Percentiles rank a stretch among this genome's conserved stretches.
Conservation (phyloP, 1,284 basidiomycete genomes). For the Ustilago xerochloae region DNA sequence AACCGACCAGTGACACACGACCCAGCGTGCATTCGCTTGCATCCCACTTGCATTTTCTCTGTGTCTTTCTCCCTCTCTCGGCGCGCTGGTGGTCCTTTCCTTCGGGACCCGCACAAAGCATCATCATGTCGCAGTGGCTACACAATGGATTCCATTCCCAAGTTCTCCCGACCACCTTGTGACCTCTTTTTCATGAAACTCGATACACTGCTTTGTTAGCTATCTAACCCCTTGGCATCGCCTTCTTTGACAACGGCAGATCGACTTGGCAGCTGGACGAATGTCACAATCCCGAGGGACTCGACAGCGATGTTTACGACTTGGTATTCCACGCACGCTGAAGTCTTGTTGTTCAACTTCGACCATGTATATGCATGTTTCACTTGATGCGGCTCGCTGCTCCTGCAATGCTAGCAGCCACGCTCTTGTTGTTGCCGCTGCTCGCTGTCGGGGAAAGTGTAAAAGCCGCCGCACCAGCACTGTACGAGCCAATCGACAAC, state of each 20-base stretch:
- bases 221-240: too few relatives aligned
- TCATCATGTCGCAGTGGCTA: background rate
- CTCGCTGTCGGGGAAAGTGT: background rate
- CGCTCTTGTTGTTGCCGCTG: background rate
- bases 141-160: background rate
- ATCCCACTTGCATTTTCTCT: background rate
- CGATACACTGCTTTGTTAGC: too few relatives aligned
- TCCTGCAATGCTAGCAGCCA: background rate
- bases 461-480: background rate
- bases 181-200: background rate
- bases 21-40: constrained; percentile 1
- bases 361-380: constrained; percentile 13
- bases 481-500: too few relatives aligned
- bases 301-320: background rate
- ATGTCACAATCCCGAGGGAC: too few relatives aligned
- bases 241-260: too few relatives aligned
- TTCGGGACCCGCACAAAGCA: background rate
- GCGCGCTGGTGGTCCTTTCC: background rate
- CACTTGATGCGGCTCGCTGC: constrained; percentile 1
- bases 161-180: constrained; percentile 3
- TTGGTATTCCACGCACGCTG: background rate
- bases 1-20: constrained; percentile 27
- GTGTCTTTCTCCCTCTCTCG: background rate
- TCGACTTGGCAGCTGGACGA: too few relatives aligned
- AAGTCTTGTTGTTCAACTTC: background rate